Evolutionary conservation across 1,284 basidiomycete species (phyloP).

Genomic region (Moesziomyces sp.): DNA sequence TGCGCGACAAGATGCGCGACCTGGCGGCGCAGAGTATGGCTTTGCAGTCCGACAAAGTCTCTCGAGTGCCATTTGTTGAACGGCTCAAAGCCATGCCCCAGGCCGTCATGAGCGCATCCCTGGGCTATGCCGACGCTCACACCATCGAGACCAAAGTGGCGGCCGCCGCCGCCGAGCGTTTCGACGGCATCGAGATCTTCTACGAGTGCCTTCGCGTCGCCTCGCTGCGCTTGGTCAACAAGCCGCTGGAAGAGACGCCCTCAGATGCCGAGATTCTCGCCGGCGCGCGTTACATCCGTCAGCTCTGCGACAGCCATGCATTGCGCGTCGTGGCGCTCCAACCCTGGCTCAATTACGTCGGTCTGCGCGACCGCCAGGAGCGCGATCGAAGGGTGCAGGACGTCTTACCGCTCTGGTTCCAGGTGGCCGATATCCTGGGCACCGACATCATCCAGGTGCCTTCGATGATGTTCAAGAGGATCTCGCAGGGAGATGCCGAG

Average conservation of each 20-base stretch:
- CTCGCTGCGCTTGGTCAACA: constrained; percentile 6
- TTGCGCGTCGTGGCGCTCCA: constrained; percentile 8
- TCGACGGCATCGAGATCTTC: constrained; percentile 21
- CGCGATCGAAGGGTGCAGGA: constrained; percentile 7
- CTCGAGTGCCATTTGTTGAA: not conserved
- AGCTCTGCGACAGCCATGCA: constrained; percentile 11
- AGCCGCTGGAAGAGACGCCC: constrained; percentile 3
- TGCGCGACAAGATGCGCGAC: constrained; percentile 14
- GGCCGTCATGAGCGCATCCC: constrained; percentile 10
- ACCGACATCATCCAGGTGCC: constrained; percentile 29
- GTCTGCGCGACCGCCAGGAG: constrained; percentile 8
- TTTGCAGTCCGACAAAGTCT: constrained; percentile 3
- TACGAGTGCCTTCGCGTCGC: constrained; percentile 21
- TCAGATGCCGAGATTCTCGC: constrained; percentile 4
- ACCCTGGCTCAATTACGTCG: constrained; percentile 11
- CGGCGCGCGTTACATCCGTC: constrained; percentile 3
- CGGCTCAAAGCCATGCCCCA: constrained; percentile 7
- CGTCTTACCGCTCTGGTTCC: constrained; percentile 13
- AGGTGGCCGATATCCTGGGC: constrained; percentile 26
- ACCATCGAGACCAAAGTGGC: constrained; percentile 12
- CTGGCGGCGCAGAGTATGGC: constrained; percentile 4
- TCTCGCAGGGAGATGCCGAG: constrained; percentile 9
- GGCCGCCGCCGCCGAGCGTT: not conserved
- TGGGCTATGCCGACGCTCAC: constrained; percentile 10
- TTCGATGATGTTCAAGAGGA: constrained; percentile 19